Evolutionary conservation across 495 filamentous ascomycete species (phyloP), one percentile per base, ranked within the genome.

Genomic region (Xylaria sp.): DNA sequence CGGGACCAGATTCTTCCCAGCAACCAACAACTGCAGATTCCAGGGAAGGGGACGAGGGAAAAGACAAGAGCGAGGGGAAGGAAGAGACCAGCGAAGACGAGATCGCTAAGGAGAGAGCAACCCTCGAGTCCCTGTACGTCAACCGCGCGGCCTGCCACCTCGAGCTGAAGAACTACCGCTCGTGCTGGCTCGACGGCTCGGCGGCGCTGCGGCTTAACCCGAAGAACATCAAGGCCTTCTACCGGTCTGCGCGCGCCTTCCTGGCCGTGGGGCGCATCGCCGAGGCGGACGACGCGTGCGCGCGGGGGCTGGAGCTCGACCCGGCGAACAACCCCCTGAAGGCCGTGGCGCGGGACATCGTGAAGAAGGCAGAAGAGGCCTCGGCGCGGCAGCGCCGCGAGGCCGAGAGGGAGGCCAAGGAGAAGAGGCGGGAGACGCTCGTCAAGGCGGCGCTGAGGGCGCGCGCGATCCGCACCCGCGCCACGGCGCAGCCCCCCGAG

Each of bases 91-190:
- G 73, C 9, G 75, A 80, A 37, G 78, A 77, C 2, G 91, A 94
- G 73, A 75, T 84, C 43, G 81, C 85, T 67, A 81, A 88, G 48
- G 86, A 93, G 72, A 83, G 81, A 55, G 77, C 83, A 63, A 81
- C 92, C 63, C 86, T 94, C 67, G 93, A 97, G 78, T 86, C 89
- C 3, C 92, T 93, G 65, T 90, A 93, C 76, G 89, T 91, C 74
- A 98, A 98, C 79, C 90, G 96, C 52, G 93, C 96, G 1, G 86
- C 95, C 29, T 96, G 93, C 78, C 91, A 98, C 80, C 82, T 98
- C 57, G 80, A 82, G 70, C 78, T 88, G 29, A 74, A 79, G 61
- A 99, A 99, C 82, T 95, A 95, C 81, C 89, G 95, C 58, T 89
- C 89, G 65, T 92, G 91, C 78, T 94, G 89, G 61, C 83, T 90